Conservation (phyloP, 2,329 filamentous ascomycete species). For the Alternaria consortialis region DNA sequence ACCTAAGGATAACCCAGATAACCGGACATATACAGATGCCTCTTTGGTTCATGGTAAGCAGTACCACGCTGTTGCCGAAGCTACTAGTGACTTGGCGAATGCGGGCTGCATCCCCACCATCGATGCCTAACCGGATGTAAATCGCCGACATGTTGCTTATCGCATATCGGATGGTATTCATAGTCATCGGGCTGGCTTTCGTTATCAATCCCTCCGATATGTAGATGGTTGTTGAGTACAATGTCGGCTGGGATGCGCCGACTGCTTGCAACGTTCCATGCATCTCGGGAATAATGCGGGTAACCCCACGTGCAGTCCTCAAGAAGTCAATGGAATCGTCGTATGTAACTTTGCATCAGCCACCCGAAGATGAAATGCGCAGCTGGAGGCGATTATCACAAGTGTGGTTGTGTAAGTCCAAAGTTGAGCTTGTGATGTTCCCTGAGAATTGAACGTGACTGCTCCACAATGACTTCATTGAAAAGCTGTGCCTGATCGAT, state of each 20-base stretch:
- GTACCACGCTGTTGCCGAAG: background rate
- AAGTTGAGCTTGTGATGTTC: background rate
- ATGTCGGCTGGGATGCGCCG: background rate
- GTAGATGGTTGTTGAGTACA: background rate
- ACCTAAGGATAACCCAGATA: background rate
- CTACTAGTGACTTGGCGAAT: conserved; percentile 7
- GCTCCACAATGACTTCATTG: conserved; percentile 21
- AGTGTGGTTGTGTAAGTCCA: background rate
- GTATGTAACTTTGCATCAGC: background rate
- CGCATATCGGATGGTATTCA: background rate
- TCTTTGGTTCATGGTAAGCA: conserved; percentile 4
- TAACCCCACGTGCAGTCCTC: background rate
- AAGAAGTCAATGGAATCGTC: too few relatives aligned
- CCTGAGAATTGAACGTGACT: conserved; percentile 5
- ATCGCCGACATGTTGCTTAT: background rate
- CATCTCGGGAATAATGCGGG: background rate
- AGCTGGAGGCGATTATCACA: background rate
- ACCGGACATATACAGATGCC: conserved; percentile 3
- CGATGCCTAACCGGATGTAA: background rate
- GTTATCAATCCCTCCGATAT: conserved; percentile 2
- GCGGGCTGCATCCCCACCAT: conserved; percentile 1
- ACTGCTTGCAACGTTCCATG: background rate
- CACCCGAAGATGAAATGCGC: background rate
- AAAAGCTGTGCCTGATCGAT: conserved; percentile 4
- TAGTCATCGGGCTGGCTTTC: background rate